Evolutionary conservation across 495 filamentous ascomycete genomes (phyloP), one percentile per base, ranked within the genome.

Genomic region (Poronia punctata): DNA sequence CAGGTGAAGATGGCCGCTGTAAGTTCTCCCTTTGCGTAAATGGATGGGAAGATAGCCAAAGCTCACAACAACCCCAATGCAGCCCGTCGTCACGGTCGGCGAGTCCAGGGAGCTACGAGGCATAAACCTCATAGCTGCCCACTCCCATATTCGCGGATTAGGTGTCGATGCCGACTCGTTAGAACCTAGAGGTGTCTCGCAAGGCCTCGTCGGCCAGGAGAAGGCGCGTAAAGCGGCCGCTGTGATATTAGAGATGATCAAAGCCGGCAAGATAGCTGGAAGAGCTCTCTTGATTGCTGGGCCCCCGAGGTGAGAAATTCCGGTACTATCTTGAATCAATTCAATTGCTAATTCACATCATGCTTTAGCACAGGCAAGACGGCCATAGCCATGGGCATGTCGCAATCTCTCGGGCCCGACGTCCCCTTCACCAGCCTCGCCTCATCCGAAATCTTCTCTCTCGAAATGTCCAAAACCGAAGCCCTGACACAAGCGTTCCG

Each of bases 401-500:
- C 90, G 14, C 92, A 97, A 53, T 90, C 88, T 11, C 75, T 99
- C 22, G 92, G 92, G 20, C 57, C 84, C 1, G 92, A 99, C 63
- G 87, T 94, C 4, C 92, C 92, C 17, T 99, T 99, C 62, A 96
- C 90, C 8, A 89, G 89, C 67, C 80, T 96, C 26, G 86, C 93
- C 32, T 83, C 87, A 1, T 94, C 88, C 30, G 92, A 99, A 61
- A 95, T 97, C 40, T 99, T 95, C 71, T 95, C 88, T 3, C 75
- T 96, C 51, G 93, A 97, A 59, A 97, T 99, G 88, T 93, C 86
- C 39, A 99, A 97, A 68, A 97, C 92, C 7, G 92, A 99, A 62
- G 89, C 93, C 20, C 77, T 99, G 28, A 95, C 88, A 28, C 93
- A 99, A 59, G 93, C 93, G 6, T 99, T 99, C 71, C 77, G 92